A percentile compares a stretch with the other conserved stretches of the same genome.
These are phyloP conservation scores for Colletotrichum musae DNA, from an alignment of 2,329 filamentous ascomycete species.

Conservation along the genomic window DNA sequence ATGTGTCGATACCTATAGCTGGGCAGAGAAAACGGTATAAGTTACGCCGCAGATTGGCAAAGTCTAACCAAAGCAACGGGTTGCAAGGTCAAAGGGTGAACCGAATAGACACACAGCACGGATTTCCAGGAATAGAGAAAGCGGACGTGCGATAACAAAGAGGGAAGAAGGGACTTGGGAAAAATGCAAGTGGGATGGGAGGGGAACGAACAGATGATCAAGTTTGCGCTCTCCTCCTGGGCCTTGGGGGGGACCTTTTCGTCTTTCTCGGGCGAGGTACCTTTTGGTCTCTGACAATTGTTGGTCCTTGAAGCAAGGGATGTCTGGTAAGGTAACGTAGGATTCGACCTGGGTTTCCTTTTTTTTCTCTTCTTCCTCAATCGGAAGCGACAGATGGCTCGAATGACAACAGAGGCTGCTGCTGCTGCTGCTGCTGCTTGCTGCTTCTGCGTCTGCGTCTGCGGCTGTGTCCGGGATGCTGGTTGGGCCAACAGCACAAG, in stretches of 20 bases:
- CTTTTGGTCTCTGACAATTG: neutral
- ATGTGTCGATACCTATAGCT: constrained; percentile 29
- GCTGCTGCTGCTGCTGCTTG: constrained; percentile 20
- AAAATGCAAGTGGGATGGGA: constrained; percentile 9
- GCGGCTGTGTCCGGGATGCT: constrained; percentile 25
- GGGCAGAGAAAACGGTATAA: constrained; percentile 31
- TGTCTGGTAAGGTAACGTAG: constrained; percentile 3
- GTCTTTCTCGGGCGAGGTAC: neutral
- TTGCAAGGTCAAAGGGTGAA: constrained; percentile 34
- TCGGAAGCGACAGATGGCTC: constrained; percentile 28
- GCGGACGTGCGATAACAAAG: constrained; percentile 15
- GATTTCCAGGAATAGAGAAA: neutral
- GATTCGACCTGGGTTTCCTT: constrained; percentile 21
- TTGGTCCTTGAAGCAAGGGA: neutral
- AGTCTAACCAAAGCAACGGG: constrained; percentile 28
- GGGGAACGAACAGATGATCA: constrained; percentile 37
- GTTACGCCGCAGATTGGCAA: constrained; percentile 27
- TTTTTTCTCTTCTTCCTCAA: neutral
- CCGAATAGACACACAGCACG: constrained; percentile 9
- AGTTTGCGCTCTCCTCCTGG: constrained; percentile 17
- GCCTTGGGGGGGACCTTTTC: constrained; percentile 6
- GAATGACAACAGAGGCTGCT: constrained; percentile 8
- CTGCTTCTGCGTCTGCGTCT: constrained; percentile 27
- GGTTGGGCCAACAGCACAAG: constrained; percentile 11
- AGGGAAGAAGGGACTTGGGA: constrained; percentile 22